Conservation (phyloP, 345 rosid genomes). For the Capsella bursapastoris region DNA sequence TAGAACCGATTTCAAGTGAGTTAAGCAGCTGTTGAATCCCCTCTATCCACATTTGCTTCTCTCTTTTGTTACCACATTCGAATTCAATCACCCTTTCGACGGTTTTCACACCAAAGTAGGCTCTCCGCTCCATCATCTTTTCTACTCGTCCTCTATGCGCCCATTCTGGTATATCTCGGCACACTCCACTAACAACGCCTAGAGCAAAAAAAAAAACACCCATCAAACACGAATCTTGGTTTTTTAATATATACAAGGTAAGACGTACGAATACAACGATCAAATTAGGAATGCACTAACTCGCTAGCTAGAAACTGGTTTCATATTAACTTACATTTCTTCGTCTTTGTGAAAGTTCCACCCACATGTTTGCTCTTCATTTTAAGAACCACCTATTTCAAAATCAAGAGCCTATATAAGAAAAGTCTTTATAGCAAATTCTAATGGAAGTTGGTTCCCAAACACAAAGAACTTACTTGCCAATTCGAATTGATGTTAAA, state of each 20-base stretch:
- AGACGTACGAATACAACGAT: not conserved
- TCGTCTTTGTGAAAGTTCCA: slow-evolving; percentile 87
- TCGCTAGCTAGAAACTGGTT: not conserved
- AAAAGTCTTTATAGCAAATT: not conserved
- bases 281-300: not conserved
- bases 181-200: slow-evolving; percentile 74
- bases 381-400: slow-evolving; percentile 73
- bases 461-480: slow-evolving; percentile 56
- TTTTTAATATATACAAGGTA: not conserved
- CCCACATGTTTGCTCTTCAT: slow-evolving; percentile 90
- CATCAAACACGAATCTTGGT: not conserved
- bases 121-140: slow-evolving; percentile 49
- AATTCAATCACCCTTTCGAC: slow-evolving; percentile 77
- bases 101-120: slow-evolving; percentile 79
- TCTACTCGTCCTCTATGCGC: slow-evolving; percentile 56
- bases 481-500: slow-evolving; percentile 73
- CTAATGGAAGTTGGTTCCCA: not conserved
- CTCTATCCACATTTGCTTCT: slow-evolving; percentile 79
- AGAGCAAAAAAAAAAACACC: slow-evolving; percentile 20
- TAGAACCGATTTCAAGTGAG: slow-evolving; percentile 42
- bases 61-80: slow-evolving; percentile 67
- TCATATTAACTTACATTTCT: slow-evolving; percentile 66
- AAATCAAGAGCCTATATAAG: slow-evolving; percentile 3
- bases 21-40: slow-evolving; percentile 75
- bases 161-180: slow-evolving; percentile 67